Percentiles rank a stretch among this genome's conserved stretches.
Conservation (phyloP, 208 protist genomes). For the Acanthamoeba lenticulata region DNA sequence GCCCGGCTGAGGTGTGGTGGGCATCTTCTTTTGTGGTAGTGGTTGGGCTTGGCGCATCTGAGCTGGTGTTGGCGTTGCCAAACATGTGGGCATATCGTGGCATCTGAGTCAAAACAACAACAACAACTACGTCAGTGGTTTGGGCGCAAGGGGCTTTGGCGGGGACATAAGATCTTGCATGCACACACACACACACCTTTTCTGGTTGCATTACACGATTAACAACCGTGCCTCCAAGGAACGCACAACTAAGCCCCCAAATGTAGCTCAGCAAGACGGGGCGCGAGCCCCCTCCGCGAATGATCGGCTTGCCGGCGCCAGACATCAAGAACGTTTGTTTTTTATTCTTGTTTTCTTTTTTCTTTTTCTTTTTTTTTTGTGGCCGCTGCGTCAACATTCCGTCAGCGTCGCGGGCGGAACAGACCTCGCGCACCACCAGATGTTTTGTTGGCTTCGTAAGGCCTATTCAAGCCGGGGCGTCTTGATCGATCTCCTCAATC, state of each 20-base stretch:
- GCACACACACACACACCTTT: neutral
- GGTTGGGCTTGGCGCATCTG: neutral
- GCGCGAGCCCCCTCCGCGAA: neutral
- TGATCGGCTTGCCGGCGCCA: constrained; percentile 11
- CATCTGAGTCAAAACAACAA: neutral
- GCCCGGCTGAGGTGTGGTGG: neutral
- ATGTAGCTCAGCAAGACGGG: constrained; percentile 17
- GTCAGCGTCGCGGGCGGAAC: no score
- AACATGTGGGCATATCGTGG: constrained; percentile 17
- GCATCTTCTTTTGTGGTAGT: neutral
- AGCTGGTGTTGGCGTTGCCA: neutral
- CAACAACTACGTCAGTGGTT: no score
- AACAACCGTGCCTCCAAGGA: constrained; percentile 16
- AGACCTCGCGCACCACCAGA: no score
- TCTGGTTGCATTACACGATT: constrained; percentile 18
- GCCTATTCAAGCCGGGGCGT: neutral
- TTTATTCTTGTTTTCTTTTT: neutral
- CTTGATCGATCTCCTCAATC: constrained; percentile 24
- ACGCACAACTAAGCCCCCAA: constrained; percentile 16
- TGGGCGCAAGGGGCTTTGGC: neutral
- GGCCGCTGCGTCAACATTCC: no score
- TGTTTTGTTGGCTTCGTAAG: neutral
- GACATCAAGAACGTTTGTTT: constrained; percentile 1
- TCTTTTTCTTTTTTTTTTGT: neutral
- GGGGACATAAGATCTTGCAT: neutral